Percentiles rank a stretch among this genome's conserved stretches.
These are phyloP conservation scores for Didymella arachidicola DNA, from an alignment of 2,329 filamentous ascomycete species.

Conservation along the genomic window DNA sequence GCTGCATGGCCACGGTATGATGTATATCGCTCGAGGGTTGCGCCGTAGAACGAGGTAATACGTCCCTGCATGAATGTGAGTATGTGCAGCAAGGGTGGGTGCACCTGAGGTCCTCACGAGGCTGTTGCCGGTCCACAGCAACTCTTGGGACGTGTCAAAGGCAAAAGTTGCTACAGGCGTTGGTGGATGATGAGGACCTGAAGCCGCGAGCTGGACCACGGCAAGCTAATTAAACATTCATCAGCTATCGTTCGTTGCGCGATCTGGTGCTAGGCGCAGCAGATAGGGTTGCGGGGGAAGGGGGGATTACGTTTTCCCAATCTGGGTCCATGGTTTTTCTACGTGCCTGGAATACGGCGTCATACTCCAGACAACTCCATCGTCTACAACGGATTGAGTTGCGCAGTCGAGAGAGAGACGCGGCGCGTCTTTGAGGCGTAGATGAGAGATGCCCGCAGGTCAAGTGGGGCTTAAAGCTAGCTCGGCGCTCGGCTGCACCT, in stretches of 20 bases:
- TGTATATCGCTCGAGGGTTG: conserved; percentile 86
- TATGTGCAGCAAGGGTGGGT: conserved; percentile 1
- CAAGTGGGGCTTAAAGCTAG: conserved; percentile 8
- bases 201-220: conserved; percentile 72
- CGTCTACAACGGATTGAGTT: conserved; percentile 29
- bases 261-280: conserved; percentile 11
- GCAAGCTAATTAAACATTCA: not conserved
- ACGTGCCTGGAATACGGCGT: conserved; percentile 22
- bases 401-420: conserved; percentile 30
- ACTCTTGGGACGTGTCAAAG: conserved; percentile 88
- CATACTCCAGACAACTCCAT: conserved; percentile 39
- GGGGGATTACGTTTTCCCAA: conserved; percentile 57
- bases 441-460: not conserved
- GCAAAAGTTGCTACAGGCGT: conserved; percentile 80
- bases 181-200: conserved; percentile 70
- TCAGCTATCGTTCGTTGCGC: conserved; percentile 20
- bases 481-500: conserved; percentile 11
- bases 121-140: conserved; percentile 93
- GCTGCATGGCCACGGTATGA: conserved; percentile 82
- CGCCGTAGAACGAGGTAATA: conserved; percentile 85
- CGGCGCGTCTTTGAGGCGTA: conserved; percentile 29
- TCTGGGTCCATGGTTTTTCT: conserved; percentile 57
- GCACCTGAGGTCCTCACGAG: conserved; percentile 65
- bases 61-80: conserved; percentile 69
- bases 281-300: not conserved